Evolutionary conservation across 768 basidiomycete species (phyloP), one percentile per base, ranked within the genome.

Genomic region (Tricholoma bakamatsutake): DNA sequence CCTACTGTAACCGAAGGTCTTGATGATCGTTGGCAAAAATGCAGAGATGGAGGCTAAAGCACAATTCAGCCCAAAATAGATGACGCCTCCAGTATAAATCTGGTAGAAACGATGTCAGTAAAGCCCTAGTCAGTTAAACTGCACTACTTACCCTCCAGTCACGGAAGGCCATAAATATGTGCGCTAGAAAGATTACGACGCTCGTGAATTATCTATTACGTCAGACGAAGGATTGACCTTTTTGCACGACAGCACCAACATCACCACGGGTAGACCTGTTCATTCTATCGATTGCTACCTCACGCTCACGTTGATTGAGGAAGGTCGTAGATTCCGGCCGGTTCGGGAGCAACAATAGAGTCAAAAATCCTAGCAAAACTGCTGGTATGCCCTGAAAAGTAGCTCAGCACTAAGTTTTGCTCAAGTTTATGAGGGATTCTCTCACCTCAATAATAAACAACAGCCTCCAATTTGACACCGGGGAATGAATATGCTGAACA

Each of bases 11-110:
- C 87, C 87, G 54, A 91, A 83, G 0, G 85, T 88, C 42, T 74
- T 76, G 43, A 93, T 81, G 62, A 93, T 89, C 2, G 89, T 92
- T 2, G 91, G 91, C 53, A 93, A 71, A 72, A 93, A 93, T 0
- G 89, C 88, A 21, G 85, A 84, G 34, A 87, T 87, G 8, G 89
- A 87, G n/a, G 87, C 84, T 13, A 91, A 71, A 18, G 88, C 85
- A 50, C 80, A 81, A 62, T 90, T 90, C 50, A 88, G 70, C 30
- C 87, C 88, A 64, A 91, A 90, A 67, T 89, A 91, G 57, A 90
- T 83, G 28, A 84, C 78, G 0, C 90, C 90, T 0, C 76, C 88
- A 7, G 73, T 62, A 61, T 88, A 86, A 31, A 84, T 73, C 84
- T 84, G 55, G 18, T 40, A 24, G 10, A n/a, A 47, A 37, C 4